These are phyloP conservation scores for Rhizopogon hawkerae DNA, from an alignment of 1,284 basidiomycete genomes.

Conservation along the genomic window DNA sequence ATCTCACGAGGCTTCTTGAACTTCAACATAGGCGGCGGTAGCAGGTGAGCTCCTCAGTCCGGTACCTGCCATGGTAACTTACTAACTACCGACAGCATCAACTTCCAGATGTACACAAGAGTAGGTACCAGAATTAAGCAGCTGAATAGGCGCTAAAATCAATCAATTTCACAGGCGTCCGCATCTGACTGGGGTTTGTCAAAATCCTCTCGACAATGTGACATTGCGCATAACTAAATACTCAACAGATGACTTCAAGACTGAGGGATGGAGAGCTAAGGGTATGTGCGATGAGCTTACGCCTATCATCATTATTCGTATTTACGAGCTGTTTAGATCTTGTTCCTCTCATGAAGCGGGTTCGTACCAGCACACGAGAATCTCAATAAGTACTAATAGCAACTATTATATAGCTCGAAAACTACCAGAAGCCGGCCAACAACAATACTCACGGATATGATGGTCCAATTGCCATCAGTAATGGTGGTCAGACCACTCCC, in stretches of 20 bases:
- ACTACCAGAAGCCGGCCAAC: conserved; percentile 61
- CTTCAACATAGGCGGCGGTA: conserved; percentile 38
- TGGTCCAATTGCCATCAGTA: conserved; percentile 64
- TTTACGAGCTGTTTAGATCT: conserved; percentile 37
- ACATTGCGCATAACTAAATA: conserved; percentile 1
- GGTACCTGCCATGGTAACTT: conserved; percentile 2
- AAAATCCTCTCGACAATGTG: background rate
- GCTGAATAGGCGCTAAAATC: background rate
- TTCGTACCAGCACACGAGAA: conserved; percentile 15
- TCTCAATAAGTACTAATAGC: background rate
- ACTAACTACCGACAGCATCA: conserved; percentile 40
- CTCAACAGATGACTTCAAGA: conserved; percentile 60
- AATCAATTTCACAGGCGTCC: conserved; percentile 36
- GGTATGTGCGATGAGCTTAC: conserved; percentile 30
- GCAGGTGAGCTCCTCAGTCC: conserved; percentile 32
- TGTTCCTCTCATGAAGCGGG: conserved; percentile 63
- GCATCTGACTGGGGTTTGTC: conserved; percentile 60
- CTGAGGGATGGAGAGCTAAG: conserved; percentile 56
- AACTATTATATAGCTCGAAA: conserved; percentile 44
- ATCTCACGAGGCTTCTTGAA: background rate
- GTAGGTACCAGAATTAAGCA: conserved; percentile 25
- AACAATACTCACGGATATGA: conserved; percentile 58
- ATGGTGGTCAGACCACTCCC: conserved; percentile 51
- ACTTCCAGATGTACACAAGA: conserved; percentile 69
- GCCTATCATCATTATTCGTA: conserved; percentile 1